Conservation (phyloP, 306 rosid genomes). For the Carpinus viminea region DNA sequence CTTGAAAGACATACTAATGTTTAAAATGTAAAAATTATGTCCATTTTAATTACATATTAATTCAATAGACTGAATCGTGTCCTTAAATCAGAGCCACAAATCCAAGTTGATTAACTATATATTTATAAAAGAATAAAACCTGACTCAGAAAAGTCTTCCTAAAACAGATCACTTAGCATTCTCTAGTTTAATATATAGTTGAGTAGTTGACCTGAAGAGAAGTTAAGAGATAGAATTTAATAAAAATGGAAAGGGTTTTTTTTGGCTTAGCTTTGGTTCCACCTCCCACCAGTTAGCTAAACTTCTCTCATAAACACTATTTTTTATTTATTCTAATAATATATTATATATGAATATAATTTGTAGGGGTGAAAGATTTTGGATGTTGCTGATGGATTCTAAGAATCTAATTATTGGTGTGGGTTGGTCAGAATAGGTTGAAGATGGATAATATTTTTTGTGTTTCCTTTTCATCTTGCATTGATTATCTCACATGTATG, state of each 20-base stretch:
- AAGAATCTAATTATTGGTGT: background rate
- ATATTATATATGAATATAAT: background rate
- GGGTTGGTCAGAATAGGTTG: background rate
- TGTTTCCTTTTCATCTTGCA: background rate
- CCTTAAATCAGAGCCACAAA: no score
- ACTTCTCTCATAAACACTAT: background rate
- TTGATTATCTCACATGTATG: background rate
- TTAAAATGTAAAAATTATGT: no score
- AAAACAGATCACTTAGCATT: background rate
- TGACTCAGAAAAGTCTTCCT: background rate
- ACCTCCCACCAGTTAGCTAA: background rate
- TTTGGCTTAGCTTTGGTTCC: background rate
- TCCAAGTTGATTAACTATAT: no score
- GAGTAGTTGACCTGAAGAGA: background rate
- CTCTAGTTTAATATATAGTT: background rate
- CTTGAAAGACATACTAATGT: no score
- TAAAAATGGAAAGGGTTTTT: background rate
- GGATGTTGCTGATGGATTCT: background rate
- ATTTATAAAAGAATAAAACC: background rate
- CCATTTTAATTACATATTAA: no score
- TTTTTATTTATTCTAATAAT: background rate
- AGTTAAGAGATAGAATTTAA: background rate
- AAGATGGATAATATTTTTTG: background rate
- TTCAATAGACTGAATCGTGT: no score
- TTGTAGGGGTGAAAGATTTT: background rate